Percentiles rank a stretch among this genome's conserved stretches.
Conservation (phyloP, 2,329 filamentous ascomycete species). For the Fusarium nurragi region DNA sequence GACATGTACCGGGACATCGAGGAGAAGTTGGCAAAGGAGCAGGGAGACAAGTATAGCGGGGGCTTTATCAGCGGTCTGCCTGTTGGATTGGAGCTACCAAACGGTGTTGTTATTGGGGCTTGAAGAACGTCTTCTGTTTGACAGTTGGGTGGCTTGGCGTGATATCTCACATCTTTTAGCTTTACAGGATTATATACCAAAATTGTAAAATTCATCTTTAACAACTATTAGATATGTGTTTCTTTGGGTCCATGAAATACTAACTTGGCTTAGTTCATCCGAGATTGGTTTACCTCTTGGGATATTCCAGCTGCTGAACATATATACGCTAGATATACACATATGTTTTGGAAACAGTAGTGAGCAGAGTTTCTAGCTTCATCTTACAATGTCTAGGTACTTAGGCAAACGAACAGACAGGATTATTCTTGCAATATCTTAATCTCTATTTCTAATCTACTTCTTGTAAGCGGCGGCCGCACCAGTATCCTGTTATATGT, state of each 20-base stretch:
- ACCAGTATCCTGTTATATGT: constrained; percentile 17
- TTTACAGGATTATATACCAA: not conserved
- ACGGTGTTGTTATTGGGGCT: constrained; percentile 53
- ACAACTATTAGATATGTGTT: too few species aligned
- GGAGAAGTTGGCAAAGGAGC: constrained; percentile 54
- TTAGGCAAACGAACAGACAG: too few species aligned
- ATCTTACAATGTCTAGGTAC: too few species aligned
- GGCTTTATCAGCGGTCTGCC: constrained; percentile 57
- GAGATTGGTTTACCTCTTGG: too few species aligned
- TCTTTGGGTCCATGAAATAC: too few species aligned
- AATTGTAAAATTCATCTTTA: not conserved
- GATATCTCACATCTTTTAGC: not conserved
- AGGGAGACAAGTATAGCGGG: constrained; percentile 48
- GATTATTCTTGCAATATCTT: not conserved
- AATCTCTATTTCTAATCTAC: constrained; percentile 55
- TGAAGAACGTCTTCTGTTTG: not conserved
- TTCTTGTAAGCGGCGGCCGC: constrained; percentile 30
- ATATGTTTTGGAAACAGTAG: too few species aligned
- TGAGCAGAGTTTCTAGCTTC: too few species aligned
- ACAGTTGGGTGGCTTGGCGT: not conserved
- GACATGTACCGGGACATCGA: constrained; percentile 68
- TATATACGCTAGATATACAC: too few species aligned
- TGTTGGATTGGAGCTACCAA: constrained; percentile 59
- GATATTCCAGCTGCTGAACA: too few species aligned
- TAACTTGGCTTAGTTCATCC: too few species aligned